Base-by-base conservation (phyloP, 2,329 filamentous ascomycete genomes). In the Diaporthe sp. region DNA sequence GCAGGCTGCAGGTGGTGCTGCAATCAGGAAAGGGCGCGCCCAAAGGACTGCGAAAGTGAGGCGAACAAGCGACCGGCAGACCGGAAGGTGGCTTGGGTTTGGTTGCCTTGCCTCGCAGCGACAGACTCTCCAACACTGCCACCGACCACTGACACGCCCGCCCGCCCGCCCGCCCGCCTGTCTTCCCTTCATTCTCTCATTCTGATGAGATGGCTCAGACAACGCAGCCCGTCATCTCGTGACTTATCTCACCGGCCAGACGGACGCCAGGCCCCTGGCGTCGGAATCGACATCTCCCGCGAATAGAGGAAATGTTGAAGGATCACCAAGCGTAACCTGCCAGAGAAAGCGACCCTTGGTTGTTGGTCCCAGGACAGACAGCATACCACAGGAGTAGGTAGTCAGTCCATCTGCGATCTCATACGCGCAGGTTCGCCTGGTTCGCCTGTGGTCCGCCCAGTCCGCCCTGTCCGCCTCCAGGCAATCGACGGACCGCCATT, bases 11-110 rank as follows among this genome's bases (percentile, higher is more conserved):
- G 42, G 61, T 53, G 35, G 42, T 68, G 44, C 65, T 70, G 51
- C 39, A 35, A 65, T 53, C 59, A 55, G 30, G 59, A 61, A 61
- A n/a, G 6, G 27, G 35, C 65, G 25, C 72, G 55, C 53, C 72
- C 72, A 32, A 51, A 22, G 42, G 44, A 42, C 7, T n/a, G 27
- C 30, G n/a, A 72, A 73, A 75, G 27, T 55, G 55, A 70, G 73
- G 73, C 73, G 73, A 35, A 53, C 70, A 47, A 63, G 70, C 70
- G 55, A 72, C 69, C n/a, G 39, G n/a, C 7, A 50, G 59, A 50
- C 63, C 47, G 32, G 47, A 9, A 39, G 32, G 44, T 68, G 63
- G 55, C 69, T 39, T 72, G 58, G 70, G 51, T 25, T 35, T 71
- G 72, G 66, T 71, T 75, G 73, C 70, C 73, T 69, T 27, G 17